phyloP scores from a whole-genome alignment of 2,329 filamentous ascomycete species.

The Talaromyces sp. region DNA sequence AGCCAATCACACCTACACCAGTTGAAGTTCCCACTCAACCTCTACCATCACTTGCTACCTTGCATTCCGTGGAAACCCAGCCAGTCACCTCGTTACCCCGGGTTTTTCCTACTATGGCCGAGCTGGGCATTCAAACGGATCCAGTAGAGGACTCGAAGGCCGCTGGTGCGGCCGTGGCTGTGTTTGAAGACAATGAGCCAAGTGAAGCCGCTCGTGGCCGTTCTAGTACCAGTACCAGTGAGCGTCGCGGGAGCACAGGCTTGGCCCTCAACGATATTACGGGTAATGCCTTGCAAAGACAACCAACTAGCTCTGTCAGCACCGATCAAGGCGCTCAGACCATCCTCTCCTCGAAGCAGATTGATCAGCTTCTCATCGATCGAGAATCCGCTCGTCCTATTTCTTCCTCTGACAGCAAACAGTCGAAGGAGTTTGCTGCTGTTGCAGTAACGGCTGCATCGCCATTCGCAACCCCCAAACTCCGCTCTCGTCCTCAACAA shows the following conservation, averaged over 20 bases:
- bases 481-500: slow-evolving; percentile 31
- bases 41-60: slow-evolving; percentile 42
- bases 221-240: slow-evolving; percentile 37
- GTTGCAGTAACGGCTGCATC: slow-evolving; percentile 23
- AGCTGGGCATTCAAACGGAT: slow-evolving; percentile 29
- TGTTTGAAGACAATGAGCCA: slow-evolving; percentile 66
- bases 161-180: slow-evolving; percentile 46
- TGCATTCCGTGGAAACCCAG: slow-evolving; percentile 50
- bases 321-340: slow-evolving; percentile 80
- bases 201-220: slow-evolving; percentile 51
- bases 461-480: slow-evolving; percentile 42
- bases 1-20: slow-evolving; percentile 34
- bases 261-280: slow-evolving; percentile 65
- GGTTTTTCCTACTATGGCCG: slow-evolving; percentile 17
- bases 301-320: slow-evolving; percentile 46
- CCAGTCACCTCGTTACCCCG: slow-evolving; percentile 46
- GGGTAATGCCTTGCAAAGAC: slow-evolving; percentile 52
- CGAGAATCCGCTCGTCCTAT: slow-evolving; percentile 45
- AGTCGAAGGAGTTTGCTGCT: slow-evolving; percentile 28
- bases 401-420: slow-evolving; percentile 38
- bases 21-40: slow-evolving; percentile 26
- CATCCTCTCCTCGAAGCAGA: slow-evolving; percentile 75
- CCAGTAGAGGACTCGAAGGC: slow-evolving; percentile 22
- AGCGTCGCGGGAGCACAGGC: slow-evolving; percentile 35
- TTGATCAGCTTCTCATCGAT: slow-evolving; percentile 72